Conservation (phyloP, 345 rosid genomes). For the Limnanthes douglasii region DNA sequence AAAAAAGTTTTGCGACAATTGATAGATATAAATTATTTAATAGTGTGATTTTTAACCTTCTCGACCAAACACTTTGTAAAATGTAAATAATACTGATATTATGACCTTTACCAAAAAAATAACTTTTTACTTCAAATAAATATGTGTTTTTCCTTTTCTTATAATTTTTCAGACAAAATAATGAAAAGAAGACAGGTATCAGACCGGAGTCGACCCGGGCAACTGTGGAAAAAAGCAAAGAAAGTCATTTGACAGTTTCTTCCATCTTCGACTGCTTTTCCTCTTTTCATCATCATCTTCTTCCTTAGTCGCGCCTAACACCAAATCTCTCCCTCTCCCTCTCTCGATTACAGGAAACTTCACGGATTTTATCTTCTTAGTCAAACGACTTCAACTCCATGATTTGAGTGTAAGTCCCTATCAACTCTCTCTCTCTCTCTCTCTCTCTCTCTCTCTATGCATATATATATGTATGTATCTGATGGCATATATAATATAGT, state of each 20-base stretch:
- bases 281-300: not conserved
- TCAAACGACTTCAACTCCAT: conserved; percentile 1
- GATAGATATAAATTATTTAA: no score
- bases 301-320: not conserved
- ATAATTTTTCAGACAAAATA: not conserved
- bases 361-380: no score
- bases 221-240: not conserved
- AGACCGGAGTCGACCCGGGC: not conserved
- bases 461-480: no score
- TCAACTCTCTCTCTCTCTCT: not conserved
- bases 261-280: not conserved
- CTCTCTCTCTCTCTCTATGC: no score
- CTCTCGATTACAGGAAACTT: no score
- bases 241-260: not conserved
- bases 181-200: not conserved
- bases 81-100: no score
- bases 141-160: not conserved
- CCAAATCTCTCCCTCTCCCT: not conserved
- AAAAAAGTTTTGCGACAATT: no score
- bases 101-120: no score
- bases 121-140: not conserved
- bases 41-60: no score
- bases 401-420: conserved; percentile 12
- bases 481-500: no score
- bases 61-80: no score